Base-by-base conservation (phyloP, 2,329 filamentous ascomycete genomes). In the Calonectria multiphialidica region DNA sequence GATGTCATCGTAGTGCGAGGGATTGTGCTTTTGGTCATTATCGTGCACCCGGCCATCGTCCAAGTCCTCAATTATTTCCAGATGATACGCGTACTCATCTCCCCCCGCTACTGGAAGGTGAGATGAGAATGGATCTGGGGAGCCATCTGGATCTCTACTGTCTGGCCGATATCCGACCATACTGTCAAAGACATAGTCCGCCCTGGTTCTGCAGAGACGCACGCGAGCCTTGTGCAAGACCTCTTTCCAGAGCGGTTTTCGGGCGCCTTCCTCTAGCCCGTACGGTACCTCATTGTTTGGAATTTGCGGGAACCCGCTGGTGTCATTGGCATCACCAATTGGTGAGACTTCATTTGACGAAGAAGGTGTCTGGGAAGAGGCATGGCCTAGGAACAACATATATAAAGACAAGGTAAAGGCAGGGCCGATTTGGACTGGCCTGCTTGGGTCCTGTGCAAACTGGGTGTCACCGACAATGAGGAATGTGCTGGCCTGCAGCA, bases 401-500 rank as follows among this genome's bases (percentile, higher is more conserved):
- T 98, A 99, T 76, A 98, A 86, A 0, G 96, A 98, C 9, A 98
- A 83, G 0, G 91, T 93, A 79, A 98, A 98, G 0, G 92, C 91
- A 0, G 96, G 95, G 0, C 97, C 97, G 72, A 98, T 93, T 80
- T 98, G 95, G 55, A 95, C 91, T 0, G 93, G 89, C 12, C 87
- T 84, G 0, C 86, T 88, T 7, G 92, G 90, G 47, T 90, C 87
- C 74, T 91, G 88, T 2, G 91, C 90, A 82, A 97, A 98, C 74
- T 95, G 93, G 0, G 92, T 93, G 82, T 99, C 97, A 3, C 95
- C 95, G 53, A 95, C 90, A 33, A 93, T 97, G 61, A 98, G 88
- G 75, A 98, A 93, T 5, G 95, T 97, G 80, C 96, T 98, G 21
- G 97, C 96, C 83, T 99, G 97, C 44, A 98, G 86, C 49, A 99